Evolutionary conservation across 2,329 filamentous ascomycete genomes (phyloP), one percentile per base, ranked within the genome.

Genomic region (Ophiostoma australiae): DNA sequence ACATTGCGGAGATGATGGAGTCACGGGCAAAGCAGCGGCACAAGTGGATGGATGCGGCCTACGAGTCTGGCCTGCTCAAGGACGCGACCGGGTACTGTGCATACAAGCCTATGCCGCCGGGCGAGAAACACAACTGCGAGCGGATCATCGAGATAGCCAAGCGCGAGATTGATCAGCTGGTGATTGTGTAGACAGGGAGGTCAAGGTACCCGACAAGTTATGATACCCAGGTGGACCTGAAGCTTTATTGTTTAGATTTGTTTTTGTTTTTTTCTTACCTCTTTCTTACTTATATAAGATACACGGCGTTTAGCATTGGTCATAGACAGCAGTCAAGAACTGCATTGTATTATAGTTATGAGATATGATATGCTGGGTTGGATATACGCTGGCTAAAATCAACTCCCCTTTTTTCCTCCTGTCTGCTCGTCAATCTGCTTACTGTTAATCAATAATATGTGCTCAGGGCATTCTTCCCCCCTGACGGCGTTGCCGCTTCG

Each of bases 131-230:
- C 66, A 79, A 80, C 33, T 89, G 86, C 72, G 76, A 84, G 73
- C 80, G 79, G 71, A 82, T 89, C 44, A 81, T 89, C 23, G 81
- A 85, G 39, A 82, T 87, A 41, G 86, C 87, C 5, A 83, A 84
- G 72, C 75, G 80, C 65, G 84, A 86, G 1, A 80, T 89, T 69
- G 84, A 87, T 39, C 82, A 81, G 37, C 77, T 89, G 33, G 80
- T 86, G 15, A 88, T 89, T 78, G 72, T 71, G 1, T 76, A 72
- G 63, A 1, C 17, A 13, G 35, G 35, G 10, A 15, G 33, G 11
- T 39, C 61, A 23, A 33, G 27, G 17, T 5, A 27, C 27, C 10
- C 58, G 23, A 33, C 27, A 8, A 69, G 35, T 44, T 8, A 48
- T 39, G 67, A 44, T 41, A 44, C 39, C 67, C 35, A 39, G n/a